phyloP scores from a whole-genome alignment of 305 asterid genomes.

The Solanum chacoense region DNA sequence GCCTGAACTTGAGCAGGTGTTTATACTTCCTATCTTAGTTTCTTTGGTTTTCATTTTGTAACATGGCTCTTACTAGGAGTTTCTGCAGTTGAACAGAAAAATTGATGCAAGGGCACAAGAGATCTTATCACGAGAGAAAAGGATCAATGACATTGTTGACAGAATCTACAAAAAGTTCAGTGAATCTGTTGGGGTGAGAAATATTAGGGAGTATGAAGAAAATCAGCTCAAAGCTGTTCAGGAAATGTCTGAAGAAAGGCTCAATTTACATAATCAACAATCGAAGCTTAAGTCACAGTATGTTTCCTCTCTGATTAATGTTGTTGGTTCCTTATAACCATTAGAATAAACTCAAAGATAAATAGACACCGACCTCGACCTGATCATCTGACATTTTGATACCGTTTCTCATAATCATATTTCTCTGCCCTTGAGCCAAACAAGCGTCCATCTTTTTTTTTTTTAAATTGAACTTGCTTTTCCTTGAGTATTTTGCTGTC shows the following conservation, averaged over 20 bases:
- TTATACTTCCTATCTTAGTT: neutral
- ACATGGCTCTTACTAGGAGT: neutral
- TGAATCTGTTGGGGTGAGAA: slow-evolving; percentile 87
- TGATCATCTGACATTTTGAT: neutral
- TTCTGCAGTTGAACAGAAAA: slow-evolving; percentile 61
- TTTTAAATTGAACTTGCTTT: neutral
- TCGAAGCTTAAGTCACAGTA: slow-evolving; percentile 92
- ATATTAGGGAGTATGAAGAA: slow-evolving; percentile 96
- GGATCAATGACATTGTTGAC: slow-evolving; percentile 84
- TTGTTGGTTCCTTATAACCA: neutral
- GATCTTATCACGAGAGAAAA: slow-evolving; percentile 52
- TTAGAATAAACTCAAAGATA: neutral
- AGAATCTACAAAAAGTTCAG: slow-evolving; percentile 77
- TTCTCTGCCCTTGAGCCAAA: neutral
- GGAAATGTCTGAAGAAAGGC: slow-evolving; percentile 83
- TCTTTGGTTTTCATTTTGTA: neutral
- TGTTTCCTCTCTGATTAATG: slow-evolving; percentile 12
- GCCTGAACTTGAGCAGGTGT: slow-evolving; percentile 83
- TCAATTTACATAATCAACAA: slow-evolving; percentile 83
- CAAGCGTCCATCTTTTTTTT: no score
- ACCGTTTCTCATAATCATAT: neutral
- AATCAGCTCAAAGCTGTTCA: slow-evolving; percentile 89
- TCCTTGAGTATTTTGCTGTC: neutral
- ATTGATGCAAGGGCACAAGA: slow-evolving; percentile 42
- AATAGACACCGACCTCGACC: neutral